Evolutionary conservation across 768 basidiomycete genomes (phyloP).

Genomic region (Kwoniella mangroviensis): DNA sequence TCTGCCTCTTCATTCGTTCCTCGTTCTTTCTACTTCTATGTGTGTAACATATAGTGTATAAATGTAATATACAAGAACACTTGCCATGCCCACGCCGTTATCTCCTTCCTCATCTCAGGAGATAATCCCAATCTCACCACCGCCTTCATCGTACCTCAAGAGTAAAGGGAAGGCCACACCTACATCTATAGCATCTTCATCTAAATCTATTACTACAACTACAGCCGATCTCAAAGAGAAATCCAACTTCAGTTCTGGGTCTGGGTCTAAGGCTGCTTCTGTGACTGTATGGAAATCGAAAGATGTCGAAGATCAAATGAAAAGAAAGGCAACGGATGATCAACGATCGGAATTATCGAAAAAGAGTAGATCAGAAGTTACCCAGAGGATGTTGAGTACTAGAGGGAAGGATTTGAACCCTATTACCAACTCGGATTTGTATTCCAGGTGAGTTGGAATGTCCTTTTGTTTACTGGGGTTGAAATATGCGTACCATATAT

Average conservation of each 20-base stretch:
- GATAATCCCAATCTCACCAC: slow-evolving; percentile 51
- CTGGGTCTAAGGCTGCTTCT: neutral
- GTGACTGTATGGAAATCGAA: neutral
- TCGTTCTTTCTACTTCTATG: neutral
- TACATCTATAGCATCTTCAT: neutral
- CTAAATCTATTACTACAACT: too few species aligned
- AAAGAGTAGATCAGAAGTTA: slow-evolving; percentile 26
- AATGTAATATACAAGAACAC: neutral
- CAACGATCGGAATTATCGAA: slow-evolving; percentile 18
- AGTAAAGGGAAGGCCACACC: neutral
- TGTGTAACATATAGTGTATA: neutral
- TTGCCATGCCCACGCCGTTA: slow-evolving; percentile 36
- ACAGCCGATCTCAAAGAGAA: neutral
- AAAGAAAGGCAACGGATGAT: slow-evolving; percentile 30
- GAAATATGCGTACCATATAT: too few species aligned
- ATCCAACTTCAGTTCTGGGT: neutral
- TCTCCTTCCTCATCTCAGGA: slow-evolving; percentile 50
- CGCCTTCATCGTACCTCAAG: slow-evolving; percentile 1
- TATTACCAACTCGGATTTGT: slow-evolving; percentile 53
- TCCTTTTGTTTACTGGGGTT: neutral
- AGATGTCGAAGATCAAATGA: slow-evolving; percentile 26
- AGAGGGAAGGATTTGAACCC: slow-evolving; percentile 47
- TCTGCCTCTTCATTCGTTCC: neutral
- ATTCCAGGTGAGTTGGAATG: slow-evolving; percentile 31
- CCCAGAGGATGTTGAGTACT: slow-evolving; percentile 45